Base-by-base conservation (phyloP, 106 monocot genomes). In the Dendrobium officinale region DNA sequence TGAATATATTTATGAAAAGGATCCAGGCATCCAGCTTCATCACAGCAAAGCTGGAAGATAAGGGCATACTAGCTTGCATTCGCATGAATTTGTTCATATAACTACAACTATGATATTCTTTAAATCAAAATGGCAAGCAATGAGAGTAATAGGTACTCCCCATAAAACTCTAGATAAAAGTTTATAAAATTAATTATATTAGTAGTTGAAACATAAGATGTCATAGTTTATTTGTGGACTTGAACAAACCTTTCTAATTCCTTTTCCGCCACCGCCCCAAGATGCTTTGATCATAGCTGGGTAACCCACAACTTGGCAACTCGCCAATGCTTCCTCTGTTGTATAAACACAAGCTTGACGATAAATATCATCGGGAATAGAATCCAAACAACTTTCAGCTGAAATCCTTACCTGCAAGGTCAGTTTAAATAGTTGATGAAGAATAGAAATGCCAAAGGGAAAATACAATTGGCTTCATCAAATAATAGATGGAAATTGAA, bases 221-320 rank as follows among this genome's bases (percentile, higher is more conserved):
- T 47, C 51, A 76, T 75, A 31, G 44, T 27, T 76, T 26, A 24
- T 42, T 48, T 76, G 26, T 33, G 68, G 66, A 4, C 4, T 2
- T 33, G 67, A 55, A 48, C 80, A 78, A 51, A 99, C 99, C 99
- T 99, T 99, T 81, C 99, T 88, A 79, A 99, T 99, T 37, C 99
- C 99, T 87, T 99, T 99, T 48, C 99, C 99, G 49, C 99, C 99
- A 67, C 99, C 99, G 81, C 99, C 99, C 99, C 99, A 99, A 26
- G 99, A 99, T 76, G 99, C 99, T 77, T 99, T 99, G 81, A 99
- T 99, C 99, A 99, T 99, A 48, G 95, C 95, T 61, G 99, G 99
- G 85, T 95, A 99, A 40, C 99, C 95, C 13, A 99, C 88, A 70
- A 86, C 89, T 73, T 95, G 95, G 83, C 95, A 99, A 75, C 92